A percentile compares a stretch with the other conserved stretches of the same genome.
Conservation (phyloP, 2,329 filamentous ascomycete species). For the Claviceps quebecensis region DNA sequence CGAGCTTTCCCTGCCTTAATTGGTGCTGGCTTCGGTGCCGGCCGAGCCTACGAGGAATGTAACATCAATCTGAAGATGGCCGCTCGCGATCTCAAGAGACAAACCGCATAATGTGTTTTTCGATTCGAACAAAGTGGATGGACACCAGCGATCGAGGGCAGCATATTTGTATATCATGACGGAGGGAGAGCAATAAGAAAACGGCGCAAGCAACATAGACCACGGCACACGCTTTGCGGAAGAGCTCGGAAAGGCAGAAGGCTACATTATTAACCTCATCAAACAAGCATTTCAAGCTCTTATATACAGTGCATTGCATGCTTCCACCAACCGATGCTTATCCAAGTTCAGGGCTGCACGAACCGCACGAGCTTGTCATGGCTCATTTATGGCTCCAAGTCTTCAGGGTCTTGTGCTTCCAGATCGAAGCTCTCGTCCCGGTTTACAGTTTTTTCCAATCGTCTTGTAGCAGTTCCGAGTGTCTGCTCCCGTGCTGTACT, state of each 20-base stretch:
- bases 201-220: constrained; percentile 8
- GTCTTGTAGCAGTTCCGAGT: constrained; percentile 6
- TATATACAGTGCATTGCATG: neutral
- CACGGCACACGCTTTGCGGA: constrained; percentile 1
- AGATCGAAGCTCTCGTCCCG: constrained; percentile 6
- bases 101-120: constrained; percentile 22
- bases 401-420: constrained; percentile 8
- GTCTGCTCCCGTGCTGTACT: constrained; percentile 12
- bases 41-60: constrained; percentile 95
- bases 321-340: neutral
- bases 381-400: neutral
- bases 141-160: constrained; percentile 1
- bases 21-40: constrained; percentile 87
- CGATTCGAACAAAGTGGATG: neutral
- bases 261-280: constrained; percentile 1
- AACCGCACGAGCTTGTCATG: neutral
- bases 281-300: neutral
- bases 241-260: neutral
- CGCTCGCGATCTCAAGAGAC: constrained; percentile 41
- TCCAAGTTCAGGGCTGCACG: neutral
- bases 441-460: constrained; percentile 4
- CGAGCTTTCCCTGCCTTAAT: constrained; percentile 95
- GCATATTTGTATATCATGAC: constrained; percentile 14
- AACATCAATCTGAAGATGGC: constrained; percentile 63
- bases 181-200: constrained; percentile 10